Evolutionary conservation across 2,329 filamentous ascomycete genomes (phyloP), one percentile per base, ranked within the genome.

Genomic region (Epichloe hybrida): DNA sequence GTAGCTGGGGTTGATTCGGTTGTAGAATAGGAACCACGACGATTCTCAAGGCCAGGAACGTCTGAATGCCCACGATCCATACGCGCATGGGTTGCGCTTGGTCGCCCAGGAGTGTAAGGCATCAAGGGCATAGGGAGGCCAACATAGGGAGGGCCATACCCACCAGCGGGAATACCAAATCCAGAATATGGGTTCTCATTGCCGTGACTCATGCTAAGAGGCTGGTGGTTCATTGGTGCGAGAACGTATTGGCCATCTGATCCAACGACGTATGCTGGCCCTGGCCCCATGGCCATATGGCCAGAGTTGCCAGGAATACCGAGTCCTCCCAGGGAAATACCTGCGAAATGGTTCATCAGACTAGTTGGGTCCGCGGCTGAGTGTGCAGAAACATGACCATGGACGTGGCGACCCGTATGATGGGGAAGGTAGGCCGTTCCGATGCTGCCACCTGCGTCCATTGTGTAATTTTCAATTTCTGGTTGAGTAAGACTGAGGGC

Each of bases 1-100:
- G 80, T 86, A 4, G 81, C 76, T 3, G 80, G 77, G 27, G 79
- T 76, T 7, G 81, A 84, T 64, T 83, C 81, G 4, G 75, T 84
- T 31, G 81, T 84, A 1, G 81, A 84, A 64, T 84, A 83, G 2
- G 81, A 84, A 15, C 78, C 79, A 49, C 81, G 79, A 23, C 81
- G 80, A 53, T 83, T 83, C 57, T 84, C 80, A 34, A 84, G 69
- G 35, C 72, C 76, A 17, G 80, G 81, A 49, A 83, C 75, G 37
- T 83, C 76, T 31, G 72, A 70, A 47, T 72, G 71, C 13, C 63
- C 66, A 58, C 66, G 68, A 36, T 76, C 72, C 46, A 70, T 64
- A 35, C 73, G 75, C 53, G 74, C 70, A 40, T 71, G 68, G 17
- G 69, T 62, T 7, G 66, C 62, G 35, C 67, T 64, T 35, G 71